These are phyloP conservation scores for California macrophylla DNA, from an alignment of 441 rosid genomes.

Conservation along the genomic window DNA sequence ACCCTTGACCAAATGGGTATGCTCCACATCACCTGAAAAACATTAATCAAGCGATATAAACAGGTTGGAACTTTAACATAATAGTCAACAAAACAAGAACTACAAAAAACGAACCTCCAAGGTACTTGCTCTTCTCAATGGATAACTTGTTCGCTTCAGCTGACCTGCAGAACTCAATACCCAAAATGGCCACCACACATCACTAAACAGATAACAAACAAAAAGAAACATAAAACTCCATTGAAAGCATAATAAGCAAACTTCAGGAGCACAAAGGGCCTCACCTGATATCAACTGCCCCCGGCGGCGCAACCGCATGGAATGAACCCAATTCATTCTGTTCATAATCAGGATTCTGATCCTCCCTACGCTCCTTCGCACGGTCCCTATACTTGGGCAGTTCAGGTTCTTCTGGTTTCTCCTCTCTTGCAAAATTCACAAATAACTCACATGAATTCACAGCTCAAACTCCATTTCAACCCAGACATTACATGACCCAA, in stretches of 20 bases:
- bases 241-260: background rate
- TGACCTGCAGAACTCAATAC: conserved; percentile 26
- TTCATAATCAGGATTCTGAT: conserved; percentile 94
- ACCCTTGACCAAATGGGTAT: conserved; percentile 94
- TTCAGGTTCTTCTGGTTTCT: conserved; percentile 75
- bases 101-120: conserved; percentile 55
- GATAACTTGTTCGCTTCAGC: conserved; percentile 77
- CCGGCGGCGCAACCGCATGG: conserved; percentile 96
- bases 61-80: background rate
- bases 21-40: conserved; percentile 79
- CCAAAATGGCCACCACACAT: background rate
- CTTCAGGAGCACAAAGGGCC: background rate
- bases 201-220: background rate
- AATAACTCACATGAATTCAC: background rate
- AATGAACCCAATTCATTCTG: conserved; percentile 70
- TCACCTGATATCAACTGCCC: conserved; percentile 55
- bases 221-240: background rate
- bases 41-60: conserved; percentile 1
- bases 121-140: conserved; percentile 96
- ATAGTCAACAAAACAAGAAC: background rate
- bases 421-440: conserved; percentile 47
- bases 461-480: background rate
- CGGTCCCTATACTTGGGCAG: conserved; percentile 74
- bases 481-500: background rate
- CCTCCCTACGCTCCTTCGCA: conserved; percentile 91